A percentile compares a stretch with the other conserved stretches of the same genome.
Conservation (phyloP, 495 filamentous ascomycete species). For the Daldinia decipiens region DNA sequence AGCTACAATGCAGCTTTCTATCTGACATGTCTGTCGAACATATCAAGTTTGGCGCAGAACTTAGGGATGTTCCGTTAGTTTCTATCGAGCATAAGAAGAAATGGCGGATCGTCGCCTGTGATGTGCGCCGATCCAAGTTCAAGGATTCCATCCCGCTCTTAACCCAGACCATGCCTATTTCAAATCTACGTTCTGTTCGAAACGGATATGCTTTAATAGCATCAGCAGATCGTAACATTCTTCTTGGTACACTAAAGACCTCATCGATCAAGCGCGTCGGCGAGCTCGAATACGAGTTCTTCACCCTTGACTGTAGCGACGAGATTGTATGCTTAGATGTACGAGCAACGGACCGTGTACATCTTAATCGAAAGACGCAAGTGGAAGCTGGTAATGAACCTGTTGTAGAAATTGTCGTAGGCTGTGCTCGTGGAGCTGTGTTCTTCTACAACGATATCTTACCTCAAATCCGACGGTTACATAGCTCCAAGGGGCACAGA, state of each 20-base stretch:
- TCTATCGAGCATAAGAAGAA: slow-evolving; percentile 46
- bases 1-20: slow-evolving; percentile 38
- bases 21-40: slow-evolving; percentile 56
- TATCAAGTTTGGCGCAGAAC: slow-evolving; percentile 49
- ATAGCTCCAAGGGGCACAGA: slow-evolving; percentile 46
- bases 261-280: slow-evolving; percentile 38
- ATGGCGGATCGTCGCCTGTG: slow-evolving; percentile 58
- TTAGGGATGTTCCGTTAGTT: slow-evolving; percentile 58
- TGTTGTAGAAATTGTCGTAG: slow-evolving; percentile 75
- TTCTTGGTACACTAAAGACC: slow-evolving; percentile 41
- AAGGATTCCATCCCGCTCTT: slow-evolving; percentile 46
- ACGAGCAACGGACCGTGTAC: slow-evolving; percentile 45
- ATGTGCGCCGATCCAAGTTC: slow-evolving; percentile 41
- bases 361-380: slow-evolving; percentile 49
- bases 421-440: slow-evolving; percentile 77
- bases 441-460: slow-evolving; percentile 80
- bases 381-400: slow-evolving; percentile 49
- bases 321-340: slow-evolving; percentile 68
- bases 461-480: slow-evolving; percentile 57
- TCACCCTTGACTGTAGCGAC: slow-evolving; percentile 62
- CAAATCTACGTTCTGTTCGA: slow-evolving; percentile 47
- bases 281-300: slow-evolving; percentile 60
- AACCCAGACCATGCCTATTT: slow-evolving; percentile 46
- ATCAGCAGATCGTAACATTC: slow-evolving; percentile 35
- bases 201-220: slow-evolving; percentile 39